Percentiles rank a stretch among this genome's conserved stretches.
phyloP scores from a whole-genome alignment of 129 eudicot genomes.

The Arctium lappa region DNA sequence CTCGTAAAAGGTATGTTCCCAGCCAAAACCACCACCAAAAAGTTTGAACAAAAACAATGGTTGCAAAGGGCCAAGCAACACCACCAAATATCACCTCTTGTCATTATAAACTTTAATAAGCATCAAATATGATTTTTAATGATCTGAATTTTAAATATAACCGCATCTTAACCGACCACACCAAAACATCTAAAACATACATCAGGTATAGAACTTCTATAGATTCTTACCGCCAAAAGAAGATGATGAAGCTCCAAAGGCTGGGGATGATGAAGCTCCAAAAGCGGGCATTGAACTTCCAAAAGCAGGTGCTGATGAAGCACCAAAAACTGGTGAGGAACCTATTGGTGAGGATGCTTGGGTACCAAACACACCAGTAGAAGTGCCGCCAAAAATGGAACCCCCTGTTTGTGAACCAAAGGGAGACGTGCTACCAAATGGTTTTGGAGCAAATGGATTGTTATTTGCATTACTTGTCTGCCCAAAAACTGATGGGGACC shows the following conservation, averaged over 20 bases:
- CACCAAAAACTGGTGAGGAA: constrained; percentile 84
- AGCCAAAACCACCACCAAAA: background rate
- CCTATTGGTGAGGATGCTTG: constrained; percentile 62
- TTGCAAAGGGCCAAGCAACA: background rate
- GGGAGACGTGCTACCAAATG: constrained; percentile 80
- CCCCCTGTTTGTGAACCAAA: constrained; percentile 92
- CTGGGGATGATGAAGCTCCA: constrained; percentile 67
- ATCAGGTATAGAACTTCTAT: background rate
- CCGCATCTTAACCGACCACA: background rate
- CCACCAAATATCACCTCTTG: background rate
- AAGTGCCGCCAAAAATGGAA: constrained; percentile 82
- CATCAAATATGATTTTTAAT: background rate
- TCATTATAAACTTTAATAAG: background rate
- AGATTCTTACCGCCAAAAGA: constrained; percentile 66
- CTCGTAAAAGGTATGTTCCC: background rate
- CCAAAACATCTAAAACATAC: background rate
- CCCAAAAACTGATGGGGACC: constrained; percentile 86
- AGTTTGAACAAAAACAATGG: background rate
- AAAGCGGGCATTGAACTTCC: constrained; percentile 67
- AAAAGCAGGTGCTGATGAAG: constrained; percentile 78
- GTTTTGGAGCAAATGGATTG: constrained; percentile 89
- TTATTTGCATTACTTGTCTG: constrained; percentile 61
- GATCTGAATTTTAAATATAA: background rate
- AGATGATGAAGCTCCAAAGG: constrained; percentile 67
- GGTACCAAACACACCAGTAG: constrained; percentile 89